Evolutionary conservation across 1,284 basidiomycete genomes (phyloP), one percentile per base, ranked within the genome.

Genomic region (Boletellus deceptivus): DNA sequence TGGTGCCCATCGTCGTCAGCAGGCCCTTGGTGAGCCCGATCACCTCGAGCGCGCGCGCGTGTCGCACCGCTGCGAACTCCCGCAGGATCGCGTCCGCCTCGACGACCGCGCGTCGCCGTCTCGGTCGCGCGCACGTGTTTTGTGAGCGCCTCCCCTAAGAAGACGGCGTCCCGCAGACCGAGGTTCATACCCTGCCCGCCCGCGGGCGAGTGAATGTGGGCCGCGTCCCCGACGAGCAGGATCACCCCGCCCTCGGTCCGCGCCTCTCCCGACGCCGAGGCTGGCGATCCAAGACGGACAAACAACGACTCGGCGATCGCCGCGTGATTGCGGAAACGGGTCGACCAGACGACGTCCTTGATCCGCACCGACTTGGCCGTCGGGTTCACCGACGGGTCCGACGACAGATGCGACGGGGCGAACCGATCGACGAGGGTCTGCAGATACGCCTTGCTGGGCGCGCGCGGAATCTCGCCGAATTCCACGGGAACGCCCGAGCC

Each of bases 161-260:
- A 66, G 13, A 74, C 44, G 0, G 68, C 73, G 48, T 77, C 76
- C 7, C 76, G 68, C 17, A 77, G 48, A 6, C 75, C 75, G 36
- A 77, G 72, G 54, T 78, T 77, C 75, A 77, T 73, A 6, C 75
- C 75, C 57, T 78, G 75, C 1, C 75, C 75, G 17, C 75, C 76
- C 2, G 67, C 68, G 0, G 76, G 76, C 0, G 75, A 39, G 13
- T 77, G 75, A 38, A 75, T 70, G 54, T 77, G 75, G 17, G 72
- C 75, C 0, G 76, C 74, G 50, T 77, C 76, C 0, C 75, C 76
- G 1, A 75, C 39, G 27, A 77, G 65, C 18, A 71, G 34, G 10
- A 72, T 53, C 3, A 22, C 54, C 0, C 59, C 63, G 13, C 43
- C 43, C 43, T 36, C 43, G 17, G 43, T 36, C 16, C 48, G 43